These are phyloP conservation scores for Ophiocordyceps polyrhachis-furcata DNA, from an alignment of 2,329 filamentous ascomycete species.

Conservation along the genomic window DNA sequence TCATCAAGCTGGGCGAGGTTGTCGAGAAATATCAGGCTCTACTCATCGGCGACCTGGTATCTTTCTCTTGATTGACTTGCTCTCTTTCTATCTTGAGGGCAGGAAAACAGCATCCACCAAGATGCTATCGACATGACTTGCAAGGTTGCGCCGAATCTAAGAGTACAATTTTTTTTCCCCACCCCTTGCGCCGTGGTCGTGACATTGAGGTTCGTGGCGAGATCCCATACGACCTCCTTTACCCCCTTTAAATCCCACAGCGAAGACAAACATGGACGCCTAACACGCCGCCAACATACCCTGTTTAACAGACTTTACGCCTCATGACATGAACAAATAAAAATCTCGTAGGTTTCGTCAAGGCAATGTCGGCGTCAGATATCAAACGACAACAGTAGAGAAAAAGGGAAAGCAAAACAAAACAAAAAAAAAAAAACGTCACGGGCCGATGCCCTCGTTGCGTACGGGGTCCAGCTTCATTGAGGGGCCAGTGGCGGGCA, in stretches of 20 bases:
- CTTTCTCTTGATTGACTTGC: constrained; percentile 8
- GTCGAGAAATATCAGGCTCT: constrained; percentile 65
- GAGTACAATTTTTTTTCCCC: no score
- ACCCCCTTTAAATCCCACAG: no score
- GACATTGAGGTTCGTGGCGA: no score
- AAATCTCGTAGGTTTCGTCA: neutral
- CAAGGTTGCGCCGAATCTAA: no score
- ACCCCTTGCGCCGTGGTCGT: no score
- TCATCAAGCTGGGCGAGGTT: constrained; percentile 63
- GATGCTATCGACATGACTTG: neutral
- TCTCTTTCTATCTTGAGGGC: neutral
- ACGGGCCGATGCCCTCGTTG: neutral
- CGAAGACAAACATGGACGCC: no score
- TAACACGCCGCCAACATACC: no score
- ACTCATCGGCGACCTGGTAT: constrained; percentile 51
- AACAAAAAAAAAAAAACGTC: no score
- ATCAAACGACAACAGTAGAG: neutral
- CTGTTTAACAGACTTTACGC: no score
- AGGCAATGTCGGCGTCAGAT: neutral
- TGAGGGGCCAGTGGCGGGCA: constrained; percentile 18
- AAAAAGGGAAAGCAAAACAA: no score
- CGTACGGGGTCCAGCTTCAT: constrained; percentile 6
- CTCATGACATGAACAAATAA: neutral
- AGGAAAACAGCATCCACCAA: neutral
- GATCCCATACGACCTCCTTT: no score